Evolutionary conservation across 1,284 basidiomycete species (phyloP), one percentile per base, ranked within the genome.

Genomic region (Marasmius fiardii): DNA sequence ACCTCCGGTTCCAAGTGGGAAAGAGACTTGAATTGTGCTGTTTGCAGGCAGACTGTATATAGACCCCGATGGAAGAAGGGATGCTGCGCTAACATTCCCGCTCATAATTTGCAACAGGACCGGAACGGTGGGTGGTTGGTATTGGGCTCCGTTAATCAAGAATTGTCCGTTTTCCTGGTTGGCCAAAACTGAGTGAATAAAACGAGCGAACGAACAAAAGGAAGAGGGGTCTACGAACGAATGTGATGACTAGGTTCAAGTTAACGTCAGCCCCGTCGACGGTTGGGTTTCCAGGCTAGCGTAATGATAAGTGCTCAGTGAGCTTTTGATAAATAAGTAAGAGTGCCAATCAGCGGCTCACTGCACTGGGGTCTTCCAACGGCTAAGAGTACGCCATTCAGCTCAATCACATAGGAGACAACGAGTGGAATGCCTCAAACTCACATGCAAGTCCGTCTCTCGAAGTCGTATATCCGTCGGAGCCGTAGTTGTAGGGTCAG

Each of bases 101-200:
- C 55, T 56, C 1, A 56, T 11, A 45, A 56, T 56, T 21, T 56
- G 55, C 2, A 56, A 34, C 18, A 56, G 43, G n/a, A 56, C 55
- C 1, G 55, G 55, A 18, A 56, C 50, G 39, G 23, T 53, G 12
- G 55, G 55, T 14, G 55, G 33, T 6, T 20, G 6, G 43, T 47
- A 57, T 4, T 20, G 18, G 4, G 2, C 23, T 14, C 55, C 55
- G 44, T 53, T 57, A 4, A 56, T 39, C 21, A 16, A 8, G 39
- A 52, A 52, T n/a, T 39, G 1, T 33, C 18, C 14, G 21, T n/a
- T n/a, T n/a, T n/a, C n/a, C 26, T 31, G n/a, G 75, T 6, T 33
- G 18, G 16, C 10, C 16, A 10, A 8, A 7, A n/a, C n/a, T n/a
- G 26, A 23, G 10, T 23, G 16, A 10, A 49, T 2, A 7, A 20